Conservation (phyloP, 371 early-diverging fungal genomes). For the Mortierella sp. region DNA sequence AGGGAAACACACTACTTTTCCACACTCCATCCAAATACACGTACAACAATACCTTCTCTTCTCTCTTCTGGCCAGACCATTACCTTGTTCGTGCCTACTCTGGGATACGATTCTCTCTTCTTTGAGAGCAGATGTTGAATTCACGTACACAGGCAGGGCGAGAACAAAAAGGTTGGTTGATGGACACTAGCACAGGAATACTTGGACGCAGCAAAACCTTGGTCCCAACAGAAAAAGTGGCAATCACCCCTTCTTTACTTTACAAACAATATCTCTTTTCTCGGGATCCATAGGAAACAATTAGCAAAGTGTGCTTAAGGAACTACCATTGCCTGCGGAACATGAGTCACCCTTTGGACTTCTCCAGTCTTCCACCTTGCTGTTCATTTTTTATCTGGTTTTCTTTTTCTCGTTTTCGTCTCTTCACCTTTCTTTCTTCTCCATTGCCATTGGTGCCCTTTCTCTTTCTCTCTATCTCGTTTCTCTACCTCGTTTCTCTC, state of each 20-base stretch:
- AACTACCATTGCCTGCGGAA: neutral
- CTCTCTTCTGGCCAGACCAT: no score
- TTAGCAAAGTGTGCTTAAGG: neutral
- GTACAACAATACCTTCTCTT: neutral
- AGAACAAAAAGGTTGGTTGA: no score
- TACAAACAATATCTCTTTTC: neutral
- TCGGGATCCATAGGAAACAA: neutral
- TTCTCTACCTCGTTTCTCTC: no score
- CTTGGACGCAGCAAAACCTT: no score
- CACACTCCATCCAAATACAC: conserved; percentile 6
- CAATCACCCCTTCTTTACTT: neutral
- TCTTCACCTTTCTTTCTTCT: no score
- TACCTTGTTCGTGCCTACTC: no score
- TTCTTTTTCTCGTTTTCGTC: neutral
- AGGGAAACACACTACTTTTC: conserved; percentile 8
- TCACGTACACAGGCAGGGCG: no score
- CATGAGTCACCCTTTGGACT: neutral
- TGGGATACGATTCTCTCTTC: no score
- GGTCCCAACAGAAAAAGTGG: neutral
- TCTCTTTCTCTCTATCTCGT: no score
- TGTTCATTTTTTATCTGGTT: neutral
- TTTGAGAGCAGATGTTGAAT: no score
- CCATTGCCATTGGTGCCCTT: no score
- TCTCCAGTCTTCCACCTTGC: neutral
- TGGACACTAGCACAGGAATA: no score